Conservation (phyloP, 2,329 filamentous ascomycete genomes). For the Pyrenophora tritici-repentis region DNA sequence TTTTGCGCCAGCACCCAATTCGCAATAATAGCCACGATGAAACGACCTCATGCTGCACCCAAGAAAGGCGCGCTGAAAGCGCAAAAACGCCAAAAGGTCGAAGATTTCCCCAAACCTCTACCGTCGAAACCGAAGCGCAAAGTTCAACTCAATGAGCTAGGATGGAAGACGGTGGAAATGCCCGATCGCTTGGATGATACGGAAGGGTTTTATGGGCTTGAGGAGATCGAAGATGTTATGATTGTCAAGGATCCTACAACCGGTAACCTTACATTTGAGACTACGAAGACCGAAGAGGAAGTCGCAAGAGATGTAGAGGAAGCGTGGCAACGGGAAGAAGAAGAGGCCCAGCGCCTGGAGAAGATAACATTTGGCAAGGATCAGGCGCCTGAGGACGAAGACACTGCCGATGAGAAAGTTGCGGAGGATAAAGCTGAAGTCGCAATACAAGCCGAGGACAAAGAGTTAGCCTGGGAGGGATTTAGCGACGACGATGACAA, state of each 20-base stretch:
- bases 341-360: constrained; percentile 27
- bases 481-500: constrained; percentile 30
- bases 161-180: constrained; percentile 67
- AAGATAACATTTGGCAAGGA: constrained; percentile 27
- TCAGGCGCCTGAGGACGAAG: constrained; percentile 11
- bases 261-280: constrained; percentile 53
- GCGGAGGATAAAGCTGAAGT: neutral
- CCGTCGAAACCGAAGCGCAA: constrained; percentile 33
- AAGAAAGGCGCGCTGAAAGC: constrained; percentile 50
- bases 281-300: constrained; percentile 37
- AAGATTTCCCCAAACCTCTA: constrained; percentile 22
- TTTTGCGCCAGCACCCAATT: constrained; percentile 11
- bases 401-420: neutral
- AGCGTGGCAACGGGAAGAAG: constrained; percentile 27
- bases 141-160: constrained; percentile 57
- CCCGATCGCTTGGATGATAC: constrained; percentile 83
- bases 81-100: constrained; percentile 52
- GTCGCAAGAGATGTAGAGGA: constrained; percentile 28
- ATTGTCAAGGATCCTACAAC: constrained; percentile 66
- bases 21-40: constrained; percentile 31
- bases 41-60: constrained; percentile 45
- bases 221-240: constrained; percentile 90
- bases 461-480: constrained; percentile 33
- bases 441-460: constrained; percentile 5
- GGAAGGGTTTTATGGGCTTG: constrained; percentile 90